phyloP scores from a whole-genome alignment of 805 yeast genomes.

The Wickerhamia fluorescens region DNA sequence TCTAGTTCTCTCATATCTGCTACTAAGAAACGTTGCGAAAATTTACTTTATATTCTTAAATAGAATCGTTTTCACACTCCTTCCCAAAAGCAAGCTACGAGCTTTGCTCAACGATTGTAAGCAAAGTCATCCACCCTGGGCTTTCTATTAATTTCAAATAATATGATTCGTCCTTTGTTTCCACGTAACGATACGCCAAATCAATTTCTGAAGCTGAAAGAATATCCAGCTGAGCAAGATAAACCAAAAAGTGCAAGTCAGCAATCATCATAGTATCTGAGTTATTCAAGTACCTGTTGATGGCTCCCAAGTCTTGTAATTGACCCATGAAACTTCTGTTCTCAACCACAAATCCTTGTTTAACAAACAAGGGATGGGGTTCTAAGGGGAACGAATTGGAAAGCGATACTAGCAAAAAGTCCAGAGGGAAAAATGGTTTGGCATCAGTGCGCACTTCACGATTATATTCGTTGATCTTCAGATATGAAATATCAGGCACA shows the following conservation, averaged over 20 bases:
- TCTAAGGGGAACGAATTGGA: constrained; percentile 88
- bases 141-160: constrained; percentile 48
- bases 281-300: constrained; percentile 44
- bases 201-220: constrained; percentile 49
- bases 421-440: constrained; percentile 23
- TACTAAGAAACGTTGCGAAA: too few relatives aligned
- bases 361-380: constrained; percentile 44
- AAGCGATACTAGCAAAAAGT: constrained; percentile 62
- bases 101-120: too few relatives aligned
- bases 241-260: constrained; percentile 54
- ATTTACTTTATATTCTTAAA: too few relatives aligned
- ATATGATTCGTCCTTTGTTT: constrained; percentile 33
- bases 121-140: constrained; percentile 79
- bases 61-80: too few relatives aligned
- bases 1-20: too few relatives aligned
- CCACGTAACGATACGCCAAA: constrained; percentile 43
- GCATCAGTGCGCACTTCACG: constrained; percentile 73
- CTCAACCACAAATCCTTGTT: constrained; percentile 61
- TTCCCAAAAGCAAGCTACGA: too few relatives aligned
- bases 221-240: constrained; percentile 49
- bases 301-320: constrained; percentile 55
- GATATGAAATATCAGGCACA: constrained; percentile 91
- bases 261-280: constrained; percentile 20
- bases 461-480: constrained; percentile 80
- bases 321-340: constrained; percentile 73